Evolutionary conservation across 1,139 yeast species (phyloP), one percentile per base, ranked within the genome.

Genomic region (Geotrichum fermentans): DNA sequence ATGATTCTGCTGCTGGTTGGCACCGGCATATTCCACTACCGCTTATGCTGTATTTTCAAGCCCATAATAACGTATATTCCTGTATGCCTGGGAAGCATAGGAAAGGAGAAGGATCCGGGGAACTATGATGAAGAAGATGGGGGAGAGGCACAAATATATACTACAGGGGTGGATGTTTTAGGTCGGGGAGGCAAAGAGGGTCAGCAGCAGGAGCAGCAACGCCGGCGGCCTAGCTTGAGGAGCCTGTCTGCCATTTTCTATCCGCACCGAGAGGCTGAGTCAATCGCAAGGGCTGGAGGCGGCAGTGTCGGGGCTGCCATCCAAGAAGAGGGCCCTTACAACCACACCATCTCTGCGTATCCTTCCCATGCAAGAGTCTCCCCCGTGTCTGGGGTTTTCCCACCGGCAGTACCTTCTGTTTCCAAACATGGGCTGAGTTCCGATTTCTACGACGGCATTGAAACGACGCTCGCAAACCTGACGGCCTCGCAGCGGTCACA

Each of bases 401-500:
- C 28, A 10, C 28, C 28, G 28, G 8, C 10, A 10, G 8, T 10
- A 24, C 28, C 6, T 6, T 6, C 24, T 14, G 33, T 16, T 11
- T 20, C 34, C 28, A 18, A 22, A 18, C 21, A 32, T 34, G 36
- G 30, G 6, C n/a, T 32, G 14, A 22, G 40, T 14, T n/a, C 35
- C 14, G 43, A 45, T 33, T 28, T 62, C 6, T 59, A 63, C 24
- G 63, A 60, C 33, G 62, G 61, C 4, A 49, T 65, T n/a, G 64
- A 59, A 6, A 43, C 55, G 10, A 61, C 61, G 22, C 56, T 60
- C 30, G 53, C 51, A 5, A 49, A 55, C 10, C 43, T 65, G 17
- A 55, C 59, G 1, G 16, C 45, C 10, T 58, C 53, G 14, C 65
- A 61, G 40, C 57, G 56, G 17, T 58, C 56, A 16, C 55, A 50